Base-by-base conservation (phyloP, 2,329 filamentous ascomycete genomes). In the Sporothrix brunneoviolacea region DNA sequence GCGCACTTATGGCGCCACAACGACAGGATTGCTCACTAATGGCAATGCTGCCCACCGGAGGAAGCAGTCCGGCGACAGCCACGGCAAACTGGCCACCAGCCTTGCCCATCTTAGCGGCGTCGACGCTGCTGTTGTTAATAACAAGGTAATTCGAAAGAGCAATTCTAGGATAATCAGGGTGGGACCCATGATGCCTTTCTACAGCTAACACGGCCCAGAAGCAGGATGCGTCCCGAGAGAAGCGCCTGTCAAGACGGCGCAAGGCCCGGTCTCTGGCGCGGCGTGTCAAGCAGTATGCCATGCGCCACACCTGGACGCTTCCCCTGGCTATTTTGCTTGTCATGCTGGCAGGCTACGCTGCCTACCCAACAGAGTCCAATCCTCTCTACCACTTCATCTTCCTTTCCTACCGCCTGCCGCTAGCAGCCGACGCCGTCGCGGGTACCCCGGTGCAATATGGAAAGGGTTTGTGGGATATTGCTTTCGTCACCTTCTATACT, bases 401-500 rank as follows among this genome's bases (percentile, higher is more conserved):
- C 76, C 82, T 96, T 54, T 93, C 90, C 45, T 97, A 97, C 71
- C 80, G 81, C 51, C 75, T 91, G 52, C 79, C 85, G 15, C 70
- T 68, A 12, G 66, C 70, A 35, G 64, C 67, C 52, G 65, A 60
- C 36, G 65, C 65, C 50, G 62, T 59, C 53, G 64, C 69, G 18
- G 66, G 67, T 48, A 69, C 71, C 60, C 68, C 76, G 60, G 53
- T 73, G 16, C 86, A 91, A 62, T 97, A 95, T 70, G 90, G 85
- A 66, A 96, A 96, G 68, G 91, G 91, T n/a, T 75, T 69, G 36
- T 86, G 84, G 73, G 91, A 97, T 65, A 74, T 95, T 48, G 86
- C 86, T 38, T 91, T 97, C 61, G 88, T 96, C 49, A 72, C 74
- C 53, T 96, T 96, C 71, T 96, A 96, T 70, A 91, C 81, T 36